Evolutionary conservation across 768 basidiomycete genomes (phyloP), one percentile per base, ranked within the genome.

Genomic region (Fistulinella prunicolor): DNA sequence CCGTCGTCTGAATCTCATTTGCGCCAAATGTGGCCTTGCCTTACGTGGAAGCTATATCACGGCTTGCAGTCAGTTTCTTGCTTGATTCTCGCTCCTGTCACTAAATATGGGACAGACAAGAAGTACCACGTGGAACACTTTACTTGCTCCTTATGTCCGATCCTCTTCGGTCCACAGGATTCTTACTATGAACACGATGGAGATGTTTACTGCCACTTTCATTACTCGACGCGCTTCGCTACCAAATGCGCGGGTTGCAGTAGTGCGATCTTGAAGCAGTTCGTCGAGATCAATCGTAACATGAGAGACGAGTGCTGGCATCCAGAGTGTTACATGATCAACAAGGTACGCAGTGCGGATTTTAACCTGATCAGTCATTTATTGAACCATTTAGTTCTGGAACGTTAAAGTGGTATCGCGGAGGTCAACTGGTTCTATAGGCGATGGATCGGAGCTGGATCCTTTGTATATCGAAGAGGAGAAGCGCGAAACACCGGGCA

Each of bases 241-340:
- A 95, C 94, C 40, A 98, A 98, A 68, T 99, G 96, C 64, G 94
- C 93, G 0, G 96, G 96, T 6, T 99, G 96, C 70, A 89, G 83
- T 58, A 96, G 86, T 50, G 96, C 96, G 16, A 99, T 99, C 53
- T 73, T 99, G 57, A 99, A 99, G 73, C 96, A 99, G 69, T 99
- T 97, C 62, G 96, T 99, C 52, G 96, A 99, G 73, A 97, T 99
- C 71, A 98, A 99, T 63, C 82, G 96, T 51, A 98, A 98, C 70
- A 91, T 89, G 80, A 79, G 86, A 56, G 94, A 99, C 70, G 96
- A 99, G 73, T 98, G 95, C 63, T 99, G 96, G 95, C 96, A 99
- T 77, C 96, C 96, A 46, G 96, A 99, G 69, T 99, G 96, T 68
- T 97, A 98, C 69, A 97, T 97, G 95, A 97, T 99, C 57, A 95